Evolutionary conservation across 1,139 yeast species (phyloP).

Genomic region (Pichia norvegensis): DNA sequence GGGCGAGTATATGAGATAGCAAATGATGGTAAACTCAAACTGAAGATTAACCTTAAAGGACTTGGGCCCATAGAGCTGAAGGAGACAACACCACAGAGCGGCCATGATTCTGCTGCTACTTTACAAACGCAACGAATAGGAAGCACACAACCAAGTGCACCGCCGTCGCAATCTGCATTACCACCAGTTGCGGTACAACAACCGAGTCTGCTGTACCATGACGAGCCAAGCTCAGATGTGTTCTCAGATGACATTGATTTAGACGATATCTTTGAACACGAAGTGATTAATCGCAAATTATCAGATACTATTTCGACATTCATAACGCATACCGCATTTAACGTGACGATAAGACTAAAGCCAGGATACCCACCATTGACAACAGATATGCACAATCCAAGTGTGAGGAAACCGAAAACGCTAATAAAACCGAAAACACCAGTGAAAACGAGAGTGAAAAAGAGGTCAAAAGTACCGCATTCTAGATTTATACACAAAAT

Average conservation of each 20-base stretch:
- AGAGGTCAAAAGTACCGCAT: conserved; percentile 7
- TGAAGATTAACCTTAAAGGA: conserved; percentile 10
- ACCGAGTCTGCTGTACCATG: not conserved
- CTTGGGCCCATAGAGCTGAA: not conserved
- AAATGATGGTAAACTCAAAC: conserved; percentile 7
- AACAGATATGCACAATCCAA: not conserved
- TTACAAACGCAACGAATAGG: not conserved
- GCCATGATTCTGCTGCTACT: not conserved
- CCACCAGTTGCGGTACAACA: not conserved
- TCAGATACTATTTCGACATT: not conserved
- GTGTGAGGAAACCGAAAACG: not conserved
- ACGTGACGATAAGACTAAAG: not conserved
- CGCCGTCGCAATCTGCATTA: not conserved
- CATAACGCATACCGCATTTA: not conserved
- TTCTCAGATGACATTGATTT: conserved; percentile 9
- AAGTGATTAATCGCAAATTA: not conserved
- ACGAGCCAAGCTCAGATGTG: not conserved
- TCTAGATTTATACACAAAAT: conserved; percentile 7
- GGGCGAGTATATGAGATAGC: conserved; percentile 5
- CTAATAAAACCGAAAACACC: not conserved
- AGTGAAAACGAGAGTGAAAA: conserved; percentile 1
- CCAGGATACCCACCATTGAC: not conserved
- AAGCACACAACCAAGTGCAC: not conserved
- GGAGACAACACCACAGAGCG: not conserved
- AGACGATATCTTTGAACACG: not conserved